Evolutionary conservation across 495 filamentous ascomycete species (phyloP), one percentile per base, ranked within the genome.

Genomic region (Trichocladium uniseriatum): DNA sequence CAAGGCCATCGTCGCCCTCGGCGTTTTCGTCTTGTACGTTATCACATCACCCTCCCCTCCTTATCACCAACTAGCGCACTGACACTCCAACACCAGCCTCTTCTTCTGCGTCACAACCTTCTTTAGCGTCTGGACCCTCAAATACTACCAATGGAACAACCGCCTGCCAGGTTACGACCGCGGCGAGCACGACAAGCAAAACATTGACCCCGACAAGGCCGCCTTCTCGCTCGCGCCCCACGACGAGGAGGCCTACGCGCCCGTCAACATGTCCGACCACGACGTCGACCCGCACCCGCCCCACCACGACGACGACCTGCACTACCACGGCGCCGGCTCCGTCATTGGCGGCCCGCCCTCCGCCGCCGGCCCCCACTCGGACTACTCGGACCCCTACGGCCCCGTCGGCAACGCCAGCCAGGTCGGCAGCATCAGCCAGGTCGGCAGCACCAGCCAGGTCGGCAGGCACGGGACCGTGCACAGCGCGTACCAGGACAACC

Each of bases 11-110:
- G 82, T 87, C n/a, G 87, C 80, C 14, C 69, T 95, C 18, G 87
- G 80, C 1, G 79, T 92, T 29, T 75, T 94, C 29, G 80, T 94
- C 63, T 87, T 81, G 89, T 95, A 77, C 37, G 80, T 73, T 35
- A 32, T 31, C 34, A 32, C 24, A 39, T 40, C 32, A 24, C 28
- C 32, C 24, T 5, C 3, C 13, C 20, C 19, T 37, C 31, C 35
- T 29, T 29, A 5, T 29, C 5, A 29, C 10, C 35, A n/a, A 49
- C 16, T 34, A 36, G 4, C 3, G 4, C 24, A 40, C 27, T 22
- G 44, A 38, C 22, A 27, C 15, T 13, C 24, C 11, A 43, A 36
- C 38, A 4, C 31, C 54, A 95, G 88, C 65, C 62, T 95, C 28
- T 75, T 86, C 55, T 95, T 89, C 69, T 63, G 75, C 50, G 60